Evolutionary conservation across 306 rosid species (phyloP).

Genomic region (Lagenaria siceraria): DNA sequence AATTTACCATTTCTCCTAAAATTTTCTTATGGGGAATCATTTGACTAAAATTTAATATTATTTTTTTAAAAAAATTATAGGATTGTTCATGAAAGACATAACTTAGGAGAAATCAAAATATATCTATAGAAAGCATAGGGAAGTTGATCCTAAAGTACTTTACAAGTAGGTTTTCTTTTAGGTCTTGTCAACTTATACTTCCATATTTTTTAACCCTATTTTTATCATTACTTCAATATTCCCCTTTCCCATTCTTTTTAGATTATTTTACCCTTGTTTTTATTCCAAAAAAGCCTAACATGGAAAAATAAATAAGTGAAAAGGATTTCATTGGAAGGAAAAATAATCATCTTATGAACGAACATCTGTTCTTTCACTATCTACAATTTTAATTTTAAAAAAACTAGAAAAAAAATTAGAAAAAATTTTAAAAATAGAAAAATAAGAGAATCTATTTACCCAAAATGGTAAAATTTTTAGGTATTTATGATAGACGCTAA

Average conservation of each 20-base stretch:
- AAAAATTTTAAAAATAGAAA: too few species aligned
- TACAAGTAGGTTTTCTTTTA: not conserved
- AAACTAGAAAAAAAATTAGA: too few species aligned
- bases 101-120: not conserved
- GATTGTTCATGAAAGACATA: not conserved
- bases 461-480: too few species aligned
- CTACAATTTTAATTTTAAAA: too few species aligned
- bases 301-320: not conserved
- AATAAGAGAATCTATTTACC: too few species aligned
- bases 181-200: not conserved
- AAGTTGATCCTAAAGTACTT: not conserved
- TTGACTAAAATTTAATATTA: not conserved
- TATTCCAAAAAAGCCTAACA: not conserved
- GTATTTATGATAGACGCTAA: too few species aligned
- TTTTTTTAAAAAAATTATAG: not conserved
- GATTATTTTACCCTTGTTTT: not conserved
- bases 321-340: not conserved
- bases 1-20: not conserved
- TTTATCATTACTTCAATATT: not conserved
- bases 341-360: not conserved
- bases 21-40: not conserved
- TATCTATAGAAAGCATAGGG: not conserved
- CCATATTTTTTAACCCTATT: not conserved
- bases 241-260: not conserved
- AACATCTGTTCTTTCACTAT: too few species aligned